Evolutionary conservation across 768 basidiomycete genomes (phyloP).

Genomic region (Postia placenta): DNA sequence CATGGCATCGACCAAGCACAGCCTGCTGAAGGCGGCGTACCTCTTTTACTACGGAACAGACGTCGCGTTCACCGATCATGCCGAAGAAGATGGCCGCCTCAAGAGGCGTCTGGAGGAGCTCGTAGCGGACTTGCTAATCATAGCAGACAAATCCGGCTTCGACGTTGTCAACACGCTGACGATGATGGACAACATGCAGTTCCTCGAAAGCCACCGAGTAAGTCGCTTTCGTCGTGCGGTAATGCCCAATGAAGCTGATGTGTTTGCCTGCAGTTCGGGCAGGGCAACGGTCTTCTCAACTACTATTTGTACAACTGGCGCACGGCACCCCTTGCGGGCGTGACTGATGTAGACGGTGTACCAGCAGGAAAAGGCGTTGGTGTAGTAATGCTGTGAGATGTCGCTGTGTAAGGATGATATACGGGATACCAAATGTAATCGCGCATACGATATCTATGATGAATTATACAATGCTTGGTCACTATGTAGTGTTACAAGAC

Average conservation of each 20-base stretch:
- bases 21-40: conserved; percentile 85
- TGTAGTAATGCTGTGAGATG: conserved; percentile 87
- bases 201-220: conserved; percentile 83
- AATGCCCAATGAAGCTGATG: not conserved
- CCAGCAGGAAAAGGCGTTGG: conserved; percentile 79
- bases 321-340: conserved; percentile 72
- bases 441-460: too few relatives aligned
- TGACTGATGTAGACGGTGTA: conserved; percentile 42
- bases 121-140: conserved; percentile 71
- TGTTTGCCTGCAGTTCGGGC: conserved; percentile 63
- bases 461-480: too few relatives aligned
- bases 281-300: conserved; percentile 86
- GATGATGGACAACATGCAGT: conserved; percentile 85
- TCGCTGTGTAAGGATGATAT: too few relatives aligned
- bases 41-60: conserved; percentile 93
- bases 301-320: conserved; percentile 96
- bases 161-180: conserved; percentile 97
- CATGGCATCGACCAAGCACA: conserved; percentile 68
- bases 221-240: conserved; percentile 9
- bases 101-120: conserved; percentile 67
- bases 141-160: conserved; percentile 82
- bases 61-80: conserved; percentile 53
- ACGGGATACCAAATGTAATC: too few relatives aligned
- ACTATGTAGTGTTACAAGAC: too few relatives aligned
- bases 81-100: conserved; percentile 56